Conservation (phyloP, 345 rosid genomes). For the Populus nigra region DNA sequence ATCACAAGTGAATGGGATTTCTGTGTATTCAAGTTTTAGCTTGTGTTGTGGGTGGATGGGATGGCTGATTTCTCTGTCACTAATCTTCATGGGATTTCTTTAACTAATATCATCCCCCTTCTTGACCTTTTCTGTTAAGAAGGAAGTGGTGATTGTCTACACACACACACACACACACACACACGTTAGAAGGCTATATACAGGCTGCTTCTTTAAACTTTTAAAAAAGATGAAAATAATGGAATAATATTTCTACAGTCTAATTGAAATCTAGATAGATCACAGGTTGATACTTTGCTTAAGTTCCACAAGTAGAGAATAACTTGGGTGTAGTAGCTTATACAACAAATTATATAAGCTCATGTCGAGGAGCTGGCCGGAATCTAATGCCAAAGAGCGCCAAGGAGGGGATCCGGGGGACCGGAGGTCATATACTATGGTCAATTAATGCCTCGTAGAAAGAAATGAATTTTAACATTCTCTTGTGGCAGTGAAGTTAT, state of each 20-base stretch:
- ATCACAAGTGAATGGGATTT: not conserved
- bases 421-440: no score
- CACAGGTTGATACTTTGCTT: not conserved
- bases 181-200: not conserved
- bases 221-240: no score
- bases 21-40: not conserved
- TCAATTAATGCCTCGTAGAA: no score
- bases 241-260: no score
- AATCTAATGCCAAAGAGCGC: not conserved
- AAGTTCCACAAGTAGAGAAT: not conserved
- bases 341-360: not conserved
- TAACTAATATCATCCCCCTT: not conserved
- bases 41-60: not conserved
- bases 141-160: not conserved
- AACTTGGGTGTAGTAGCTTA: not conserved
- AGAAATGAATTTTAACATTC: no score
- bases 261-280: not conserved
- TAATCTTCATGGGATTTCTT: not conserved
- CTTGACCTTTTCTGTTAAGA: not conserved
- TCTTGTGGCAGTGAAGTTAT: no score
- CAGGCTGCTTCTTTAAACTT: not conserved
- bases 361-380: not conserved
- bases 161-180: no score
- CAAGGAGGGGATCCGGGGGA: no score
- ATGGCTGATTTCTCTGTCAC: not conserved